phyloP scores from a whole-genome alignment of 2,329 filamentous ascomycete genomes.

The Mariannaea elegans region DNA sequence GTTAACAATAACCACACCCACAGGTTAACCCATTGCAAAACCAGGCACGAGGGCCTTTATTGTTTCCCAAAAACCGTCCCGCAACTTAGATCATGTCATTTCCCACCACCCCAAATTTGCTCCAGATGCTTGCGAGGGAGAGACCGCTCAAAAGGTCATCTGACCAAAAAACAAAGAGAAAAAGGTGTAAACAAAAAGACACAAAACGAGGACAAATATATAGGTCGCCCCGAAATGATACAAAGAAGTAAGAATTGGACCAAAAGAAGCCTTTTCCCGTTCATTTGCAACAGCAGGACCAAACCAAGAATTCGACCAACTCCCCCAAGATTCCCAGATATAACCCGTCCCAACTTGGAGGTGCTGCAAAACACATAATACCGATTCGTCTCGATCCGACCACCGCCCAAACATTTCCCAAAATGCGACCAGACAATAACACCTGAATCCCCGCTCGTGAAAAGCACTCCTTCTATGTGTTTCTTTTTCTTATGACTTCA shows the following conservation, averaged over 20 bases:
- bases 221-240: slow-evolving; percentile 40
- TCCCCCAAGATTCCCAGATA: slow-evolving; percentile 45
- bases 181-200: slow-evolving; percentile 32
- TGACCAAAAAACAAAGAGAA: slow-evolving; percentile 24
- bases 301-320: slow-evolving; percentile 47
- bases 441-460: slow-evolving; percentile 44
- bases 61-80: slow-evolving; percentile 43
- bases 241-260: slow-evolving; percentile 41
- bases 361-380: slow-evolving; percentile 44
- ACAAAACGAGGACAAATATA: slow-evolving; percentile 42
- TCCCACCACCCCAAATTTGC: slow-evolving; percentile 37
- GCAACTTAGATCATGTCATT: slow-evolving; percentile 47
- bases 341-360: slow-evolving; percentile 43
- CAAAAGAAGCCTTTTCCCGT: slow-evolving; percentile 40
- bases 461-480: slow-evolving; percentile 56
- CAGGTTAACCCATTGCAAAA: slow-evolving; percentile 47
- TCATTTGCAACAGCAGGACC: slow-evolving; percentile 43
- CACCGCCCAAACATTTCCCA: slow-evolving; percentile 45
- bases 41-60: slow-evolving; percentile 45
- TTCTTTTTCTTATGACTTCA: slow-evolving; percentile 56
- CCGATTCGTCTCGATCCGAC: slow-evolving; percentile 47
- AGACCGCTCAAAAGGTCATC: slow-evolving; percentile 25
- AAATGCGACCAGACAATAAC: slow-evolving; percentile 50
- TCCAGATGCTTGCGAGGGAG: slow-evolving; percentile 44
- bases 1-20: slow-evolving; percentile 44